Conservation (phyloP, 805 yeast genomes). For the Saccharomycopsis fodiens region DNA sequence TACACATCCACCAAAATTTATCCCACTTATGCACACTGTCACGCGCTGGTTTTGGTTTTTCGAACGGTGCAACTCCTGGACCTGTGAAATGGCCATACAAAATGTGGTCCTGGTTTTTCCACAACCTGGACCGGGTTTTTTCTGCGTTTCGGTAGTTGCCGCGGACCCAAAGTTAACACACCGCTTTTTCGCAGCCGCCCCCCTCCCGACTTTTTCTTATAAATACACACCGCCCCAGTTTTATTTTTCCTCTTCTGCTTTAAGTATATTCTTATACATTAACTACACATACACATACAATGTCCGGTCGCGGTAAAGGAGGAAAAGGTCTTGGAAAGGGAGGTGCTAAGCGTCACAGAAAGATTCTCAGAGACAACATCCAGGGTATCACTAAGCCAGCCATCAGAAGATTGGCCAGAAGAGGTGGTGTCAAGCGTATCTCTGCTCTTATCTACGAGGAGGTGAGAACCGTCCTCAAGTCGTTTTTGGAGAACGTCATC, state of each 20-base stretch:
- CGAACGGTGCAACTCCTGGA: not conserved
- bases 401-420: constrained; percentile 70
- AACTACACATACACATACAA: constrained; percentile 22
- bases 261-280: not conserved
- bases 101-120: not conserved
- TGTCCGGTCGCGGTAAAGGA: constrained; percentile 72
- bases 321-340: constrained; percentile 71
- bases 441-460: constrained; percentile 67
- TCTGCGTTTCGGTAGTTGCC: not conserved
- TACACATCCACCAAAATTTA: no score
- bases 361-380: constrained; percentile 66
- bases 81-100: constrained; percentile 5
- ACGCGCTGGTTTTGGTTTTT: not conserved
- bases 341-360: constrained; percentile 73
- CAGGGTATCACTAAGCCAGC: constrained; percentile 73
- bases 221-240: constrained; percentile 3
- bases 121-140: constrained; percentile 2
- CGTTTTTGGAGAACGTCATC: constrained; percentile 62
- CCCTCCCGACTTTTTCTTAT: constrained; percentile 4
- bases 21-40: not conserved
- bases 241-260: constrained; percentile 1
- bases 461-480: constrained; percentile 61
- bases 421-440: constrained; percentile 75
- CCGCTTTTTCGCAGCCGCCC: not conserved
- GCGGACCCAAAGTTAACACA: no score